phyloP scores from a whole-genome alignment of 768 basidiomycete genomes.

The Mycena pura region DNA sequence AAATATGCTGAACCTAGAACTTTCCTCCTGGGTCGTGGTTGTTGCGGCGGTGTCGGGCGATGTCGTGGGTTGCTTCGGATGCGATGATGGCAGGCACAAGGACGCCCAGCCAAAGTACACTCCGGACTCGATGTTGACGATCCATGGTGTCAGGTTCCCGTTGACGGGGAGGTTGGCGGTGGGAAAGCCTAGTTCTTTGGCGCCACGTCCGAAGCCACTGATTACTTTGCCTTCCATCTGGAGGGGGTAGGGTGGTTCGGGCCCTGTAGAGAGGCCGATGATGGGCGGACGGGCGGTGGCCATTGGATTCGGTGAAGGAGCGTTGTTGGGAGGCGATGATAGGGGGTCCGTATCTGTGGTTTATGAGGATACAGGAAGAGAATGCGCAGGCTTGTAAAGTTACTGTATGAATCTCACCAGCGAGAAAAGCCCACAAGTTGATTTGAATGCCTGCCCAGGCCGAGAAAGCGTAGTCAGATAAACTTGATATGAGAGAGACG shows the following conservation, averaged over 20 bases:
- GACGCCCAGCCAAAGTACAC: constrained; percentile 39
- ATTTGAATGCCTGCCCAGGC: too few species aligned
- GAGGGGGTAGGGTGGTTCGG: constrained; percentile 26
- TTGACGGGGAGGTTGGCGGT: constrained; percentile 38
- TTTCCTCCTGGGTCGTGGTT: not conserved
- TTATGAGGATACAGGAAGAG: too few species aligned
- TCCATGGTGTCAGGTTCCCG: constrained; percentile 33
- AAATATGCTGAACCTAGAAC: constrained; percentile 32
- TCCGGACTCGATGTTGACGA: constrained; percentile 32
- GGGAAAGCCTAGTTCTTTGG: constrained; percentile 29
- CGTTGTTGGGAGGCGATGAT: too few species aligned
- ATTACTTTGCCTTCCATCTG: constrained; percentile 33
- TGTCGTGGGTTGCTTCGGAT: constrained; percentile 16
- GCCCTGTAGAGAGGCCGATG: constrained; percentile 23
- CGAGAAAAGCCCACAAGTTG: too few species aligned
- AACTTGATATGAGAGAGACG: too few species aligned
- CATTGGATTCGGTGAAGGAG: constrained; percentile 20
- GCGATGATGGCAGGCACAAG: constrained; percentile 28
- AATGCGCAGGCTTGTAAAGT: too few species aligned
- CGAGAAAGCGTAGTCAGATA: too few species aligned
- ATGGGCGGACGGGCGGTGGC: constrained; percentile 8
- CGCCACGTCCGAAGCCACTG: constrained; percentile 30
- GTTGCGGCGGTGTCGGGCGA: constrained; percentile 5
- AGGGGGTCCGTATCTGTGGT: too few species aligned
- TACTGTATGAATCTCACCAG: too few species aligned